Percentiles rank a stretch among this genome's conserved stretches.
phyloP scores from a whole-genome alignment of 306 rosid species.

The Herpetospermum pedunculosum region DNA sequence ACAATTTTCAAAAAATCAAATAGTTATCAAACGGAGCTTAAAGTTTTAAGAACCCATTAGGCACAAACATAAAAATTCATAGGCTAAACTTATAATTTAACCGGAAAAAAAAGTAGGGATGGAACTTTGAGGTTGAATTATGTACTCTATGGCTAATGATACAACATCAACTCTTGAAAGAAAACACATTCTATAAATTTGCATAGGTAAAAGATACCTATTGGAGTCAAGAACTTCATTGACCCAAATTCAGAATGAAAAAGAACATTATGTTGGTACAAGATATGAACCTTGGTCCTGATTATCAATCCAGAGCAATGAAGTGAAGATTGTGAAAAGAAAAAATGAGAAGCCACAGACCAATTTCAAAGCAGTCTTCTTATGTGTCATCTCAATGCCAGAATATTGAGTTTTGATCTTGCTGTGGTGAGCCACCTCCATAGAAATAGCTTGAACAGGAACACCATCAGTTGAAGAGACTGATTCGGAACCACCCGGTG shows the following conservation, averaged over 20 bases:
- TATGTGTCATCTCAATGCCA: slow-evolving; percentile 14
- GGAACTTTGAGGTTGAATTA: not conserved
- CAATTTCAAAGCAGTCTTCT: slow-evolving; percentile 29
- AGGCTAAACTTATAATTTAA: not conserved
- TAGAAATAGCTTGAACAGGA: slow-evolving; percentile 1
- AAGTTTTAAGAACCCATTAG: too few species aligned
- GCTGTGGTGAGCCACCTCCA: slow-evolving; percentile 11
- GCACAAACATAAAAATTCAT: too few species aligned
- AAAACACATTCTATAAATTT: not conserved
- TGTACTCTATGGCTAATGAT: not conserved
- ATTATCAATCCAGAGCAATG: slow-evolving; percentile 42
- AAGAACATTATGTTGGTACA: slow-evolving; percentile 47
- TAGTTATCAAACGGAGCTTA: too few species aligned
- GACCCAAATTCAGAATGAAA: not conserved
- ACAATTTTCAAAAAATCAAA: too few species aligned
- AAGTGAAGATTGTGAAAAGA: slow-evolving; percentile 32
- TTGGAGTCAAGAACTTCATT: not conserved
- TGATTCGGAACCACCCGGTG: slow-evolving; percentile 44
- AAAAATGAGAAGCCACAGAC: slow-evolving; percentile 45
- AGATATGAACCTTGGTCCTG: slow-evolving; percentile 43
- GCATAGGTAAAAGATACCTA: not conserved
- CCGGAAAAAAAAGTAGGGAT: not conserved
- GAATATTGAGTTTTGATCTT: slow-evolving; percentile 9
- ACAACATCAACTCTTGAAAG: not conserved
- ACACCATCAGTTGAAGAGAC: slow-evolving; percentile 54